phyloP scores from a whole-genome alignment of 2,329 filamentous ascomycete species.

The Beauveria asiatica region DNA sequence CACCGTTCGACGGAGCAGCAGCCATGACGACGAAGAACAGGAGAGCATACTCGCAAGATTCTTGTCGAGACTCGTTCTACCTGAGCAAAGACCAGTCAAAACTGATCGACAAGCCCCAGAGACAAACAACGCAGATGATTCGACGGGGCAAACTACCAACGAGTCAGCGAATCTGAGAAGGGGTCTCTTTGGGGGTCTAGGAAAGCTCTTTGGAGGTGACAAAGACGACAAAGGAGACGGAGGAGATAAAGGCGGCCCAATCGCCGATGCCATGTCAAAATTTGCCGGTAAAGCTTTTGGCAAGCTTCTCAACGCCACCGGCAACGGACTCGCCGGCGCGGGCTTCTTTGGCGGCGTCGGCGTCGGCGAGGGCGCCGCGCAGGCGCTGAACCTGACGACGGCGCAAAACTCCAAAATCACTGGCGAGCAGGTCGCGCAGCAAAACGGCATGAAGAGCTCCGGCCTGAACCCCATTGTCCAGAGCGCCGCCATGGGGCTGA shows the following conservation, averaged over 20 bases:
- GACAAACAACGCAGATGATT: not conserved
- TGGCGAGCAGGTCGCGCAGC: slow-evolving; percentile 17
- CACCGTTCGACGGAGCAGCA: not conserved
- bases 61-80: not conserved
- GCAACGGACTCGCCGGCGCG: slow-evolving; percentile 11
- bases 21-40: no score
- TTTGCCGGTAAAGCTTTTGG: not conserved
- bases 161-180: not conserved
- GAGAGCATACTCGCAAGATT: not conserved
- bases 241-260: not conserved
- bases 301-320: slow-evolving; percentile 1
- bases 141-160: not conserved
- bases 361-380: slow-evolving; percentile 17
- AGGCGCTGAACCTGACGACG: slow-evolving; percentile 17
- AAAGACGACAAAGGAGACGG: not conserved
- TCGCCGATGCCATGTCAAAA: slow-evolving; percentile 5
- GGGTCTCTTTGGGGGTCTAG: not conserved
- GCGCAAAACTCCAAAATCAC: slow-evolving; percentile 10
- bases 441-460: slow-evolving; percentile 21
- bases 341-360: slow-evolving; percentile 20
- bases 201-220: not conserved
- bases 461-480: slow-evolving; percentile 23
- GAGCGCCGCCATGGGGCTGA: slow-evolving; percentile 22
- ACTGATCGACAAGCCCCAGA: not conserved
- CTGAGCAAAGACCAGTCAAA: not conserved